Percentiles rank a stretch among this genome's conserved stretches.
Evolutionary conservation across 371 early-diverging fungal genomes (phyloP).

Genomic region (Syncephalastrum monosporum): DNA sequence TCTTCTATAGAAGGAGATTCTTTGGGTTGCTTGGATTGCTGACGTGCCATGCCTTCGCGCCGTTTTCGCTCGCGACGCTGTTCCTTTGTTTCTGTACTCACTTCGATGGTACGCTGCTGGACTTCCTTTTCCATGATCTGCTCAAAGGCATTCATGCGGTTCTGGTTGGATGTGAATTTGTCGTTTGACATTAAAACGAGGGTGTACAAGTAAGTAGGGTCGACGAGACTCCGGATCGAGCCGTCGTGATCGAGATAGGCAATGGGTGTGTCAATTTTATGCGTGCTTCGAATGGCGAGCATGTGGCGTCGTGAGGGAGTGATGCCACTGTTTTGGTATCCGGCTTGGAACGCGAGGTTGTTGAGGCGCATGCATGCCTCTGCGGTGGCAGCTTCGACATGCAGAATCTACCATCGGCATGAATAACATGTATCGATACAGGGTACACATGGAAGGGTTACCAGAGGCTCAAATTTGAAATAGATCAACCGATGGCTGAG

Average conservation of each 20-base stretch:
- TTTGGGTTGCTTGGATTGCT: slow-evolving; percentile 4
- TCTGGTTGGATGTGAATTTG: slow-evolving; percentile 52
- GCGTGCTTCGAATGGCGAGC: slow-evolving; percentile 62
- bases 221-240: slow-evolving; percentile 47
- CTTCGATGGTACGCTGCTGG: slow-evolving; percentile 3
- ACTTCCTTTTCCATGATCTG: slow-evolving; percentile 31
- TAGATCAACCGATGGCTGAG: slow-evolving; percentile 38
- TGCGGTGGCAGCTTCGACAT: slow-evolving; percentile 57
- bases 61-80: slow-evolving; percentile 56
- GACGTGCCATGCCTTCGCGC: slow-evolving; percentile 43
- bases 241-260: slow-evolving; percentile 42
- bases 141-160: slow-evolving; percentile 52
- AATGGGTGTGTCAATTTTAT: slow-evolving; percentile 62
- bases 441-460: slow-evolving; percentile 16
- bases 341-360: slow-evolving; percentile 51
- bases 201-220: slow-evolving; percentile 41
- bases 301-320: slow-evolving; percentile 59
- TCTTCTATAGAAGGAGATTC: too few species aligned
- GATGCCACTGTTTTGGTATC: slow-evolving; percentile 66
- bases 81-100: slow-evolving; percentile 50
- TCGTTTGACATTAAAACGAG: slow-evolving; percentile 50
- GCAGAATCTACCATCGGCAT: slow-evolving; percentile 45
- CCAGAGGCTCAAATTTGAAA: slow-evolving; percentile 69
- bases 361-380: slow-evolving; percentile 53
- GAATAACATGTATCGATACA: background rate